Evolutionary conservation across 23 red algal genomes (phyloP).

Genomic region (Cyanidioschyzon merolae): DNA sequence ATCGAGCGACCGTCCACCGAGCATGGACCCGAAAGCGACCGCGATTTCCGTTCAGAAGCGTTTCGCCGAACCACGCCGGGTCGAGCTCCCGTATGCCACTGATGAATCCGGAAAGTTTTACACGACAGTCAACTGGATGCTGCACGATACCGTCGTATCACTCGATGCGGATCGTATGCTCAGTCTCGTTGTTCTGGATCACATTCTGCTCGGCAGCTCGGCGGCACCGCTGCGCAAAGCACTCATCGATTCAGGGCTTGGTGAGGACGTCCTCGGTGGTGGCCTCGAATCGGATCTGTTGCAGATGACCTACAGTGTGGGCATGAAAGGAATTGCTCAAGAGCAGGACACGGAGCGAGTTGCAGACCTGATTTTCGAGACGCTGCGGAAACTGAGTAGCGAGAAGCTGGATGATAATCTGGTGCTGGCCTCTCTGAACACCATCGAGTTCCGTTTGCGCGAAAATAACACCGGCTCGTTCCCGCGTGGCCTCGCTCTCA

Average conservation of each 20-base stretch:
- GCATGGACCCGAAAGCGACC: conserved; percentile 23
- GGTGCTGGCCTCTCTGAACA: conserved; percentile 75
- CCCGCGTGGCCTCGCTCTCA: conserved; percentile 67
- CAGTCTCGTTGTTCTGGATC: conserved; percentile 47
- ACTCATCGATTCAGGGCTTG: conserved; percentile 70
- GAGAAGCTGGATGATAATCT: conserved; percentile 55
- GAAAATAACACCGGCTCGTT: conserved; percentile 95
- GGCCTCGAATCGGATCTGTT: conserved; percentile 75
- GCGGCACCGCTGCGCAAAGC: conserved; percentile 74
- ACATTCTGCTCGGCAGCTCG: conserved; percentile 58
- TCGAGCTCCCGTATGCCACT: conserved; percentile 58
- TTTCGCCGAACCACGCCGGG: conserved; percentile 40
- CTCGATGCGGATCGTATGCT: conserved; percentile 35
- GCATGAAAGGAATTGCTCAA: conserved; percentile 70
- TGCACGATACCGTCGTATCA: conserved; percentile 18
- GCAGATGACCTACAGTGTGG: conserved; percentile 78
- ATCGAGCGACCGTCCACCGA: not conserved
- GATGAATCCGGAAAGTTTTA: conserved; percentile 70
- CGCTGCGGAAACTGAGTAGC: conserved; percentile 38
- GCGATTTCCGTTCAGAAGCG: conserved; percentile 40
- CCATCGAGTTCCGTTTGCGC: conserved; percentile 81
- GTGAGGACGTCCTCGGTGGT: conserved; percentile 81
- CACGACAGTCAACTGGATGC: conserved; percentile 90
- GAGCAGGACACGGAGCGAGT: conserved; percentile 32
- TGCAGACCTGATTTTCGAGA: conserved; percentile 44